Percentiles rank a stretch among this genome's conserved stretches.
phyloP scores from a whole-genome alignment of 2,329 filamentous ascomycete species.

The Aspergillus jensenii region DNA sequence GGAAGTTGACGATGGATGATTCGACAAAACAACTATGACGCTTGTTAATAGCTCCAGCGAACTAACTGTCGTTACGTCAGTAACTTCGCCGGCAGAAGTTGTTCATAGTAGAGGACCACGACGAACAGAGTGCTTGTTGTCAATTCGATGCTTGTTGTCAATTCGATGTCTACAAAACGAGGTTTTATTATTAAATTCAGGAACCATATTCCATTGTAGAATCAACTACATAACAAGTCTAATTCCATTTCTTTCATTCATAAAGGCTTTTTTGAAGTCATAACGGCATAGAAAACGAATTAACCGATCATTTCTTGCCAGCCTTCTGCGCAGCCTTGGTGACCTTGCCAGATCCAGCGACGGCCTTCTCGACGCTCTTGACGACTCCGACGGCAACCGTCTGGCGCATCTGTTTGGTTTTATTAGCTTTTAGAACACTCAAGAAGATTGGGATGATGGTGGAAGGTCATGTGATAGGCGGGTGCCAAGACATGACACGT shows the following conservation, averaged over 20 bases:
- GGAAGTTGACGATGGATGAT: no score
- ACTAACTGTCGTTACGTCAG: no score
- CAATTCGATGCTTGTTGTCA: no score
- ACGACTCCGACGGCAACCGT: slow-evolving; percentile 34
- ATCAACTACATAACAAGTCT: slow-evolving; percentile 6
- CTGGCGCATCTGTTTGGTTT: not conserved
- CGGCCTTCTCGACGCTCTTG: slow-evolving; percentile 74
- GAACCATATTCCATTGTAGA: not conserved
- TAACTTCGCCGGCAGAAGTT: no score
- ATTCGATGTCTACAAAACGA: no score
- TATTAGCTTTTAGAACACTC: no score
- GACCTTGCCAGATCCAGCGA: slow-evolving; percentile 60
- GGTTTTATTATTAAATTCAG: not conserved
- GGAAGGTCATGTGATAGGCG: no score
- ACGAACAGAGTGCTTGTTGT: no score
- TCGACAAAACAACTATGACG: no score
- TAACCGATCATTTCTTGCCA: slow-evolving; percentile 25
- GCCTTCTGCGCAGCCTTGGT: slow-evolving; percentile 65
- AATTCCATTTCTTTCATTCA: slow-evolving; percentile 7
- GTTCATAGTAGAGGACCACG: no score
- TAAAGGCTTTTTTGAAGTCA: not conserved
- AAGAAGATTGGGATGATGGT: no score
- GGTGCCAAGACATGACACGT: not conserved
- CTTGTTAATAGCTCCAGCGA: no score
- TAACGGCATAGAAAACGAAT: not conserved